phyloP scores from a whole-genome alignment of 1,284 basidiomycete species.

The Puccinia brachypodii region DNA sequence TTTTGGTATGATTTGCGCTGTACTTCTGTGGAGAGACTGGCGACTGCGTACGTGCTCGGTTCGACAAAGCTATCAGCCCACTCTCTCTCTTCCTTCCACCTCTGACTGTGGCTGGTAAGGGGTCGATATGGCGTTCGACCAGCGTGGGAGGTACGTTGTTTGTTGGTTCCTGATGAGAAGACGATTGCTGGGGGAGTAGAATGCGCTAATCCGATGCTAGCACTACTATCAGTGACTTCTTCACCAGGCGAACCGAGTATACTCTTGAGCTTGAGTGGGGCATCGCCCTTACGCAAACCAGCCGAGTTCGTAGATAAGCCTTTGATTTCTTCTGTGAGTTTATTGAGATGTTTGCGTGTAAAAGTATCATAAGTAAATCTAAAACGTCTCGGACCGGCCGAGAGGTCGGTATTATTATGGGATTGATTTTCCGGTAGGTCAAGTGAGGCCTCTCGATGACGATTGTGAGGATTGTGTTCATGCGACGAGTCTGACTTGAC shows the following conservation, averaged over 20 bases:
- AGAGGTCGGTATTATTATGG: not conserved
- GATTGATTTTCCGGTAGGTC: conserved; percentile 17
- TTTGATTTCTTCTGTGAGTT: conserved; percentile 71
- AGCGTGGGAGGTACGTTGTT: conserved; percentile 32
- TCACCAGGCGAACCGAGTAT: conserved; percentile 46
- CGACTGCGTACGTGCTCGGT: conserved; percentile 38
- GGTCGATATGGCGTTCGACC: conserved; percentile 43
- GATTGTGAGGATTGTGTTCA: not conserved
- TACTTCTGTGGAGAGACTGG: conserved; percentile 14
- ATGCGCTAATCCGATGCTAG: conserved; percentile 43
- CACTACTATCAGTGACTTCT: conserved; percentile 33
- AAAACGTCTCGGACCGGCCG: conserved; percentile 62
- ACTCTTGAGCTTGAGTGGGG: conserved; percentile 37
- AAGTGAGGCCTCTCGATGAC: not conserved
- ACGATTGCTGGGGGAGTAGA: conserved; percentile 41
- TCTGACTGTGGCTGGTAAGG: conserved; percentile 20
- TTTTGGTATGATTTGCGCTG: conserved; percentile 30
- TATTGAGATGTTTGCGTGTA: conserved; percentile 84
- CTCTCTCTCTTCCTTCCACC: conserved; percentile 36
- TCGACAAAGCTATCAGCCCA: conserved; percentile 44
- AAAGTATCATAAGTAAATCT: conserved; percentile 90
- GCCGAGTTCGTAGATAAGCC: conserved; percentile 41
- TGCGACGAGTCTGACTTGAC: not conserved
- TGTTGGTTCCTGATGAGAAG: not conserved
- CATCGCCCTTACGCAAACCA: not conserved